Evolutionary conservation across 805 yeast genomes (phyloP), one percentile per base, ranked within the genome.

Genomic region (Candida andamanensis): DNA sequence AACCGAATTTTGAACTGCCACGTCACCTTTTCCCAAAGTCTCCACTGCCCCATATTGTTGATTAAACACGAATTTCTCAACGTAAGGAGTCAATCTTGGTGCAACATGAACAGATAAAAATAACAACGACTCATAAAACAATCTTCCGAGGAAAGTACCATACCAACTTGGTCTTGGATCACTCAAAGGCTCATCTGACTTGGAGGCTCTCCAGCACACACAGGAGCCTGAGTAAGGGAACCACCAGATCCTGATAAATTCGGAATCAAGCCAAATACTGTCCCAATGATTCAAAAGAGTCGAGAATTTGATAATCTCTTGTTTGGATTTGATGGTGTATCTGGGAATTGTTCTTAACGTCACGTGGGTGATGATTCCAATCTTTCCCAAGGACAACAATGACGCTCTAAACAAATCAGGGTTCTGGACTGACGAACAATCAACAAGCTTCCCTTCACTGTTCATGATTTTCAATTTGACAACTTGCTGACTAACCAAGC

Each of bases 221-320:
- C 95, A 85, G 50, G 81, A 81, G 31, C 76, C 74, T 12, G 92
- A 70, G 56, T 90, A 92, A 1, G 98, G 97, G 58, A 83, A 92
- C 97, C 97, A 92, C 97, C 97, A 90, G 30, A 87, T 76, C 42
- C 97, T 76, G 28, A 87, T 81, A 50, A 78, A 90, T 60, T 90
- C 98, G n/a, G 86, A 72, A 28, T 85, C 78, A 3, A 84, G 75
- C 95, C 97, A 90, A 27, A 90, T 58, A 10, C 68, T 66, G 44
- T 82, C 85, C 86, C 95, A 86, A 39, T 76, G 67, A 10, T 66
- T 61, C 45, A 90, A 58, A 15, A 90, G 60, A 5, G 85, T 75
- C 15, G 81, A 82, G 49, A 90, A 86, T 17, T 76, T 64, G 46
- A 90, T 78, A 22, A 87, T 80, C 57, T 86, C 95, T 52, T 85